These are phyloP conservation scores for Celoporthe dispersa DNA, from an alignment of 2,329 filamentous ascomycete species.

Conservation along the genomic window DNA sequence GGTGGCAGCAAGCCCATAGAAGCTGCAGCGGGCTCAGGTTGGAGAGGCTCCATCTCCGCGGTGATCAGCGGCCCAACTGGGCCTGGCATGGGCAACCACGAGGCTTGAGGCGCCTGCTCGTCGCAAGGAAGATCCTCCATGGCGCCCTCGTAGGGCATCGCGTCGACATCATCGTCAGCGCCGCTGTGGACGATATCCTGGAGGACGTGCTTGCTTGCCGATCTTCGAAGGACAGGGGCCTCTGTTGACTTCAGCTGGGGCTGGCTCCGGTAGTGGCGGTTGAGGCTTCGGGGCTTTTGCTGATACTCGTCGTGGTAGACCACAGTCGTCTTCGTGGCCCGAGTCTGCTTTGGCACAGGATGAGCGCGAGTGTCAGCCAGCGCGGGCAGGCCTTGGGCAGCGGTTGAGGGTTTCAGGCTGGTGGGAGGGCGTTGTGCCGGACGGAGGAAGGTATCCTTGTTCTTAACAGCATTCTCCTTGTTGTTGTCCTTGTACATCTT, in stretches of 20 bases:
- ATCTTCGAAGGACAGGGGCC: constrained; percentile 46
- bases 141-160: constrained; percentile 50
- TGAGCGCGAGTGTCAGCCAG: constrained; percentile 16
- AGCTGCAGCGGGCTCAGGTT: constrained; percentile 26
- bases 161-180: constrained; percentile 42
- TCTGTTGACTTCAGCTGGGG: constrained; percentile 51
- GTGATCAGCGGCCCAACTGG: constrained; percentile 18
- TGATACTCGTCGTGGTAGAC: constrained; percentile 36
- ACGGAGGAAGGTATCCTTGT: constrained; percentile 44
- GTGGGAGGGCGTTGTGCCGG: constrained; percentile 41
- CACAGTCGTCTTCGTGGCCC: constrained; percentile 35
- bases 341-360: constrained; percentile 17
- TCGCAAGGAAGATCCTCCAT: constrained; percentile 45
- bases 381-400: constrained; percentile 14
- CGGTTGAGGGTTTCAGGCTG: constrained; percentile 27
- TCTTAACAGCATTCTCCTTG: constrained; percentile 50
- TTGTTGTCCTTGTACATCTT: constrained; percentile 38
- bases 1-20: not conserved
- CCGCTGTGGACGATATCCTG: not conserved
- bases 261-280: constrained; percentile 58
- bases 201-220: constrained; percentile 48
- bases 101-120: constrained; percentile 26
- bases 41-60: constrained; percentile 19
- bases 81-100: not conserved
- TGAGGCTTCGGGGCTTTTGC: constrained; percentile 36